Evolutionary conservation across 83 land plant species (phyloP).

Genomic region (Diphasiastrum complanatum): DNA sequence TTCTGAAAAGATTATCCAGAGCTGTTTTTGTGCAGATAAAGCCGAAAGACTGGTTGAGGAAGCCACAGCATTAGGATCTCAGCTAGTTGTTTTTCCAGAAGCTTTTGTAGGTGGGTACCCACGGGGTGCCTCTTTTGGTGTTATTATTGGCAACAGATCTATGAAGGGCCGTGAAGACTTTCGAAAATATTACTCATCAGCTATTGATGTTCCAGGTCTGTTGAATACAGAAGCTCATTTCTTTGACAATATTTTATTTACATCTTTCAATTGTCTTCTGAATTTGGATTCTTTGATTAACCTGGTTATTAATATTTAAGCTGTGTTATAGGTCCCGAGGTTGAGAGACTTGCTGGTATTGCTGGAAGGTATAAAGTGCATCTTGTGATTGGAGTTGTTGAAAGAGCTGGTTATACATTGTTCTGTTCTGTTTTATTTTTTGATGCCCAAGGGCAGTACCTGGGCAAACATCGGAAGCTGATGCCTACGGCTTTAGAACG

Average conservation of each 20-base stretch:
- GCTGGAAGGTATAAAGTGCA: constrained; percentile 79
- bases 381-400: constrained; percentile 89
- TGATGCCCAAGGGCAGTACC: constrained; percentile 68
- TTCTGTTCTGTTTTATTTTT: constrained; percentile 83
- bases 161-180: constrained; percentile 81
- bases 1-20: no score
- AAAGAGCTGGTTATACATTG: constrained; percentile 82
- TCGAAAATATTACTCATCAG: constrained; percentile 80
- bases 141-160: constrained; percentile 64
- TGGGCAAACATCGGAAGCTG: constrained; percentile 94
- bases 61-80: constrained; percentile 72
- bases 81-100: constrained; percentile 94
- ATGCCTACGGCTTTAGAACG: constrained; percentile 92
- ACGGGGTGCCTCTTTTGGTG: constrained; percentile 77
- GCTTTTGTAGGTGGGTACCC: constrained; percentile 98
- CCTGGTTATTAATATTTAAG: no score
- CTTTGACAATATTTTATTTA: no score
- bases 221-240: no score
- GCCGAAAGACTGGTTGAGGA: constrained; percentile 87
- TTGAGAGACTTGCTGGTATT: constrained; percentile 66
- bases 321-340: constrained; percentile 95
- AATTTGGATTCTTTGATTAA: no score
- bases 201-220: constrained; percentile 96
- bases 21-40: constrained; percentile 66
- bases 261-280: background rate